These are phyloP conservation scores for Chaetomium tenue DNA, from an alignment of 495 filamentous ascomycete species.

Conservation along the genomic window DNA sequence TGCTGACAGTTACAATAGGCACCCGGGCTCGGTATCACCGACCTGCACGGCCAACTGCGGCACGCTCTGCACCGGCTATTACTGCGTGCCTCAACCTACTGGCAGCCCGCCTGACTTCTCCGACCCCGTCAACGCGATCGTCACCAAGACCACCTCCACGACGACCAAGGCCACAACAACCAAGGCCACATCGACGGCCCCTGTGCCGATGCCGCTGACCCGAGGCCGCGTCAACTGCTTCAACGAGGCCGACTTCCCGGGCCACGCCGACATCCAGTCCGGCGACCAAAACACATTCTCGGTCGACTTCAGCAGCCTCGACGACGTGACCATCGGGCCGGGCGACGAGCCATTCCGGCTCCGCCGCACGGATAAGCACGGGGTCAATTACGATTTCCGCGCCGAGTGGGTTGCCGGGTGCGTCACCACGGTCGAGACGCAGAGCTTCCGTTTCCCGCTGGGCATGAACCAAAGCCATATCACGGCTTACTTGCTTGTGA, in stretches of 20 bases:
- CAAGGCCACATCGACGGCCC: not conserved
- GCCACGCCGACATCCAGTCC: conserved; percentile 19
- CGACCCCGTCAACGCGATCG: not conserved
- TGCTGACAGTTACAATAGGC: too few relatives aligned
- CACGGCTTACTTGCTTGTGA: conserved; percentile 19
- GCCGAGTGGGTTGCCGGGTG: conserved; percentile 17
- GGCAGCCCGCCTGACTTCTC: not conserved
- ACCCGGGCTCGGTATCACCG: too few relatives aligned
- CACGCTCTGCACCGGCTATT: not conserved
- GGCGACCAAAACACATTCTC: conserved; percentile 12
- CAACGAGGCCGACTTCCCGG: conserved; percentile 19
- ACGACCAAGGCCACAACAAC: not conserved
- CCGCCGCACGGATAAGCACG: conserved; percentile 6
- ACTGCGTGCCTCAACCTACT: not conserved
- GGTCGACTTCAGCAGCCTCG: conserved; percentile 9
- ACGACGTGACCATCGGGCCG: conserved; percentile 11
- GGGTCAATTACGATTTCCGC: conserved; percentile 19
- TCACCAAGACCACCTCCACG: not conserved
- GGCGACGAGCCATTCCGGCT: conserved; percentile 9
- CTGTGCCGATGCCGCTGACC: not conserved
- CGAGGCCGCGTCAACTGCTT: conserved; percentile 19
- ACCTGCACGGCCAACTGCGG: not conserved
- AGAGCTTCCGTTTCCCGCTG: conserved; percentile 19
- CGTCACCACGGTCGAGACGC: conserved; percentile 13
- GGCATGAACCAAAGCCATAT: conserved; percentile 3